phyloP scores from a whole-genome alignment of 2,329 filamentous ascomycete genomes.

The Fusarium mundagurra region DNA sequence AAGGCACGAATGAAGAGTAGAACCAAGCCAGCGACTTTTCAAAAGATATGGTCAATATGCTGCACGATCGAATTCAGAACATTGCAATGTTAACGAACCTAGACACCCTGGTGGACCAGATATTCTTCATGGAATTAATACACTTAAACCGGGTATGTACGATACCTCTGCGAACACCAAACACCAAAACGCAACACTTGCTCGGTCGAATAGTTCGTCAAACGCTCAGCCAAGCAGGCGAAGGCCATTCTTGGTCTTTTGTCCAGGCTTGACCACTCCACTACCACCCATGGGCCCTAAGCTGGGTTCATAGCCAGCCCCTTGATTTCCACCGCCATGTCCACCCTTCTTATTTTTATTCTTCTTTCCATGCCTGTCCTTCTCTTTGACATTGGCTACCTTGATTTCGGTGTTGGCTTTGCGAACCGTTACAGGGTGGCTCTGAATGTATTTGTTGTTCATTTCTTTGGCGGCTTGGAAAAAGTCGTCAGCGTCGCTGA shows the following conservation, averaged over 20 bases:
- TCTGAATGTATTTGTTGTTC: conserved; percentile 99
- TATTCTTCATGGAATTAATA: neutral
- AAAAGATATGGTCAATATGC: neutral
- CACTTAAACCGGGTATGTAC: conserved; percentile 11
- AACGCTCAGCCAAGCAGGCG: conserved; percentile 63
- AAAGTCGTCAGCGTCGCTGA: conserved; percentile 94
- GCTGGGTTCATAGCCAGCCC: conserved; percentile 58
- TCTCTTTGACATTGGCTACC: conserved; percentile 74
- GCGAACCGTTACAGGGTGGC: conserved; percentile 87
- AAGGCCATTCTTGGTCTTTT: conserved; percentile 74
- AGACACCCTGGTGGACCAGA: neutral
- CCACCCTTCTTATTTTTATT: conserved; percentile 51
- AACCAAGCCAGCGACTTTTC: neutral
- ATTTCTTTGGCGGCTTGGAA: conserved; percentile 97
- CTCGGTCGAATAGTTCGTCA: neutral
- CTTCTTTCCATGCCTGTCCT: conserved; percentile 53
- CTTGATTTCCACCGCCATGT: conserved; percentile 41
- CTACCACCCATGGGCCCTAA: conserved; percentile 60
- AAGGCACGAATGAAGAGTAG: neutral
- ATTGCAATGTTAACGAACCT: neutral
- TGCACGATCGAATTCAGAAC: neutral
- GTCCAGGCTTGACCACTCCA: conserved; percentile 69
- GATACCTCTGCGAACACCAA: conserved; percentile 33
- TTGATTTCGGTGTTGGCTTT: conserved; percentile 94
- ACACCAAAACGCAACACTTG: conserved; percentile 10